These are phyloP conservation scores for Rasamsonia emersonii DNA, from an alignment of 2,329 filamentous ascomycete genomes.

Conservation along the genomic window DNA sequence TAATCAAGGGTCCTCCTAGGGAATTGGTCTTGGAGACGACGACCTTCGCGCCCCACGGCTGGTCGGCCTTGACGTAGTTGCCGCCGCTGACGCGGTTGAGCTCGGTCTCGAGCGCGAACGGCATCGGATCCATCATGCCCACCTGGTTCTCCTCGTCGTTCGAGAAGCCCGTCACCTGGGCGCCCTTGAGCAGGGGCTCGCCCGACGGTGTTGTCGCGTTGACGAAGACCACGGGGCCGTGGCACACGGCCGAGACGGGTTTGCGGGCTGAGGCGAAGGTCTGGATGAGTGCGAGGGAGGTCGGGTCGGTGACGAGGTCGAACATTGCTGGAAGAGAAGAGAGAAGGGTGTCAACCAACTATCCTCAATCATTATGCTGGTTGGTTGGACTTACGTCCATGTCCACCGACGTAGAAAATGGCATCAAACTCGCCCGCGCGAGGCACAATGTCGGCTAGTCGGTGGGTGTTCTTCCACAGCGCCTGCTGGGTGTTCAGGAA, in stretches of 20 bases:
- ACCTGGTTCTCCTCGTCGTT: slow-evolving; percentile 40
- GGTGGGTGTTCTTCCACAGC: slow-evolving; percentile 56
- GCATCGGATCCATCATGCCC: slow-evolving; percentile 32
- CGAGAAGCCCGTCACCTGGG: slow-evolving; percentile 40
- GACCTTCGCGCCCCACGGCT: slow-evolving; percentile 39
- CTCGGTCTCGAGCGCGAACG: slow-evolving; percentile 40
- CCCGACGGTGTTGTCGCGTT: slow-evolving; percentile 37
- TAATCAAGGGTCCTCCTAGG: slow-evolving; percentile 32
- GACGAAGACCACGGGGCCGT: slow-evolving; percentile 38
- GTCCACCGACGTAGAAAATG: slow-evolving; percentile 52
- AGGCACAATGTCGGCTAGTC: slow-evolving; percentile 49
- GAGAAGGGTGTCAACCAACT: neutral
- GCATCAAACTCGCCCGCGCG: slow-evolving; percentile 56
- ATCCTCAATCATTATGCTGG: no score
- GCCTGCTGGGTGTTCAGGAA: slow-evolving; percentile 50
- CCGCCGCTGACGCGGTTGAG: slow-evolving; percentile 32
- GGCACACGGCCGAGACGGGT: slow-evolving; percentile 43
- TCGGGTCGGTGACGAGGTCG: slow-evolving; percentile 37
- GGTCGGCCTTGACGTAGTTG: slow-evolving; percentile 37
- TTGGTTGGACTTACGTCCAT: slow-evolving; percentile 46
- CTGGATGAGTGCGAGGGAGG: slow-evolving; percentile 37
- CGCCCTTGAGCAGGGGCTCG: slow-evolving; percentile 31
- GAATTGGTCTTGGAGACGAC: slow-evolving; percentile 24
- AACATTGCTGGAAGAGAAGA: slow-evolving; percentile 36
- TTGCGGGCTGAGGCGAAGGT: slow-evolving; percentile 42